A percentile compares a stretch with the other conserved stretches of the same genome.
phyloP scores from a whole-genome alignment of 768 basidiomycete genomes.

The Boletus fagicola region DNA sequence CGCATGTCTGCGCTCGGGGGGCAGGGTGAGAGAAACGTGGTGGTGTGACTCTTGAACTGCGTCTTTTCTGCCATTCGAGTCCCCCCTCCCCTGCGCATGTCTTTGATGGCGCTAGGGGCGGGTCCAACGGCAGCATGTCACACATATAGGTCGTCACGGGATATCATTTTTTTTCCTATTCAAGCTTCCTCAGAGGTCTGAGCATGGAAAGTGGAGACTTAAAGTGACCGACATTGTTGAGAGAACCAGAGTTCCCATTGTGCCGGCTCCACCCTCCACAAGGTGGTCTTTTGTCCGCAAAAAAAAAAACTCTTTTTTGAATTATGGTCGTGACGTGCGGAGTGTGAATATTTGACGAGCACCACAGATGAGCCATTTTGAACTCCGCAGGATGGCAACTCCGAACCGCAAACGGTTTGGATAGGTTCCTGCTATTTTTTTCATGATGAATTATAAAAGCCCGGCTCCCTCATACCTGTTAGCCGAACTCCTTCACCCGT shows the following conservation, averaged over 20 bases:
- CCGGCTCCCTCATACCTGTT: neutral
- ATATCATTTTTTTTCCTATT: constrained; percentile 1
- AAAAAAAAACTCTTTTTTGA: neutral
- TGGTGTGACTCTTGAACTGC: constrained; percentile 14
- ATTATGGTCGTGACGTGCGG: constrained; percentile 14
- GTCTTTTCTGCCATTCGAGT: constrained; percentile 34
- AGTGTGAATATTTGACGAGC: constrained; percentile 2
- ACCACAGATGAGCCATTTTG: constrained; percentile 1
- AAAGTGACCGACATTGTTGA: neutral
- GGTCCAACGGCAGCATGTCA: constrained; percentile 10
- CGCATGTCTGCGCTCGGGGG: neutral
- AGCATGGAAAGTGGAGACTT: neutral
- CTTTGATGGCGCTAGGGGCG: constrained; percentile 11
- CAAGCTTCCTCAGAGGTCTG: neutral
- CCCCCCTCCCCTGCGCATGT: constrained; percentile 1
- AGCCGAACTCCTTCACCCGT: neutral
- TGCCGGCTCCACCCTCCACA: neutral
- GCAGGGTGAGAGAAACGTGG: constrained; percentile 24
- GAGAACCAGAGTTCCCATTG: neutral
- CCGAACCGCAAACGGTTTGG: constrained; percentile 10
- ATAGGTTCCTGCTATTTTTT: constrained; percentile 20
- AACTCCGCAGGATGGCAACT: constrained; percentile 14
- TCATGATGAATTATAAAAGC: constrained; percentile 19
- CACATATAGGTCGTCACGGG: no score
- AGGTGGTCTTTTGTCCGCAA: constrained; percentile 1